Evolutionary conservation across 139 green algal genomes (phyloP).

Genomic region (Chlamydomonas sphaeroides): DNA sequence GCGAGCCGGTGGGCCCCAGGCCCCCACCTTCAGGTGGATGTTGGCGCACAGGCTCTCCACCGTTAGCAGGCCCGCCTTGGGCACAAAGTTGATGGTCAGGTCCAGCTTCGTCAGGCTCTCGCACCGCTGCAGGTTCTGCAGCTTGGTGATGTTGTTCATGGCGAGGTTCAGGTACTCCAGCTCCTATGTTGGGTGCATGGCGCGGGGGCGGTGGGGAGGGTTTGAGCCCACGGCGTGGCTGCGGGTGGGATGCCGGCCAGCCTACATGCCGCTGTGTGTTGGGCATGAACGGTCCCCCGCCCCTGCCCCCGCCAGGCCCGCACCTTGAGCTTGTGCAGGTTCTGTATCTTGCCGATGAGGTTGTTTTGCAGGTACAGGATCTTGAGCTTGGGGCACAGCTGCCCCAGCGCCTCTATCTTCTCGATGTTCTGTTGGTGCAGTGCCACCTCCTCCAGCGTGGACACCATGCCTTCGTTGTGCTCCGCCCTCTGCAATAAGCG

Average conservation of each 20-base stretch:
- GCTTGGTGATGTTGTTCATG: constrained; percentile 89
- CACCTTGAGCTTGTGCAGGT: constrained; percentile 92
- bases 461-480: constrained; percentile 91
- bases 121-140: constrained; percentile 91
- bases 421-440: constrained; percentile 93
- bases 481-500: constrained; percentile 70
- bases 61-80: constrained; percentile 66
- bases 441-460: constrained; percentile 87
- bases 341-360: constrained; percentile 87
- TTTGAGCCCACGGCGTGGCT: no score
- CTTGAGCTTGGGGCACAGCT: constrained; percentile 80
- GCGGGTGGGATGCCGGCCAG: no score
- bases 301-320: no score
- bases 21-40: constrained; percentile 33
- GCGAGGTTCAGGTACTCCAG: constrained; percentile 94
- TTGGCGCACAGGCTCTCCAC: constrained; percentile 59
- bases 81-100: constrained; percentile 92
- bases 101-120: constrained; percentile 92
- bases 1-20: no score
- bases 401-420: constrained; percentile 83
- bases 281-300: no score
- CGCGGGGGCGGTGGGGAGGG: not conserved
- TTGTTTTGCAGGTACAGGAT: constrained; percentile 97
- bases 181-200: no score
- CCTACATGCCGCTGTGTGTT: no score